phyloP scores from a whole-genome alignment of 2,329 filamentous ascomycete species.

The Cladosporium sp. region DNA sequence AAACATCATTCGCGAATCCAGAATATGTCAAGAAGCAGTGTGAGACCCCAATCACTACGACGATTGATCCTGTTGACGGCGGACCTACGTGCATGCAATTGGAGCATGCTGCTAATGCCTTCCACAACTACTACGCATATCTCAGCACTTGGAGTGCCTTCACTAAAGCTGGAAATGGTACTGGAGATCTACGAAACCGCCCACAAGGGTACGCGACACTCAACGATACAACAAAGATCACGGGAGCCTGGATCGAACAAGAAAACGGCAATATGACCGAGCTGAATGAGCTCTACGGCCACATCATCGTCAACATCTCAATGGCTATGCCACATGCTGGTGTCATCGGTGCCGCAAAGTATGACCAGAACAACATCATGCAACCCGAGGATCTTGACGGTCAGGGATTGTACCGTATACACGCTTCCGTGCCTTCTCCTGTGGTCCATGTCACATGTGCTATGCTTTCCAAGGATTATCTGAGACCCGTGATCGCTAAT shows the following conservation, averaged over 20 bases:
- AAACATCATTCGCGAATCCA: constrained; percentile 61
- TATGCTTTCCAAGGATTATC: constrained; percentile 61
- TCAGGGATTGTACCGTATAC: constrained; percentile 67
- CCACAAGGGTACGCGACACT: constrained; percentile 65
- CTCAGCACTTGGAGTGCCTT: constrained; percentile 36
- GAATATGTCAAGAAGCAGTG: constrained; percentile 60
- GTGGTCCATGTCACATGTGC: constrained; percentile 72
- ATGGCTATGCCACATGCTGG: constrained; percentile 76
- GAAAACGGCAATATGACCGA: constrained; percentile 56
- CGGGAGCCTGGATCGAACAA: constrained; percentile 64
- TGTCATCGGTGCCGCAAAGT: constrained; percentile 65
- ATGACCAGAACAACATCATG: constrained; percentile 64
- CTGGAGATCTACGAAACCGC: constrained; percentile 46
- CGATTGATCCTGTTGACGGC: constrained; percentile 43
- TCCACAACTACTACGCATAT: constrained; percentile 67
- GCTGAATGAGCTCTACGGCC: constrained; percentile 52
- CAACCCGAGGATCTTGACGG: constrained; percentile 65
- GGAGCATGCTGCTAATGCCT: constrained; percentile 68
- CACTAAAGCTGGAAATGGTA: constrained; percentile 12
- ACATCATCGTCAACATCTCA: constrained; percentile 74
- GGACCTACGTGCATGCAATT: constrained; percentile 67
- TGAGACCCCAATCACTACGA: constrained; percentile 58
- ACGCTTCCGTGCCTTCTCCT: constrained; percentile 70
- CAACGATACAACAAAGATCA: constrained; percentile 72
- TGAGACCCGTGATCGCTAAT: constrained; percentile 60